These are phyloP conservation scores for Apium graveolens DNA, from an alignment of 129 eudicot genomes.

Conservation along the genomic window DNA sequence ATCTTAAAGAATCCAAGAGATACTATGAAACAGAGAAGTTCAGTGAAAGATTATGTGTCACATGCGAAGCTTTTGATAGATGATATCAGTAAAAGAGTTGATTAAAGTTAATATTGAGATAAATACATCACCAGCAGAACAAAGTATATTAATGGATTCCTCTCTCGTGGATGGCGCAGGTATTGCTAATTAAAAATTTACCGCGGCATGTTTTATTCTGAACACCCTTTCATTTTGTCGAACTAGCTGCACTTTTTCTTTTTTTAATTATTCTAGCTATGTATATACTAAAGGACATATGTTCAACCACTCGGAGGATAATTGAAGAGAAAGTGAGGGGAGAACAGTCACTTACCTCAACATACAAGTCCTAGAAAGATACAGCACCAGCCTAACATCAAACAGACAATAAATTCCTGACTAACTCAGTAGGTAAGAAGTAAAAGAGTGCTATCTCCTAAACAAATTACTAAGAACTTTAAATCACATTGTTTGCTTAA, in stretches of 20 bases:
- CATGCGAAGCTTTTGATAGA: conserved; percentile 20
- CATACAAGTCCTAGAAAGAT: background rate
- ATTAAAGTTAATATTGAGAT: background rate
- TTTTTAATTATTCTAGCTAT: background rate
- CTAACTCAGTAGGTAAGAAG: background rate
- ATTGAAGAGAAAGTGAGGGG: background rate
- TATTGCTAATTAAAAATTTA: background rate
- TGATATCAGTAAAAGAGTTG: conserved; percentile 9
- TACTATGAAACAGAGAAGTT: conserved; percentile 21
- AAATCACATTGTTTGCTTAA: background rate
- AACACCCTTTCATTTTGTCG: background rate
- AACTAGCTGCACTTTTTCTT: background rate
- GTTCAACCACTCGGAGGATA: background rate
- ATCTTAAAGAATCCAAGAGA: conserved; percentile 25
- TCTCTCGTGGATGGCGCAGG: background rate
- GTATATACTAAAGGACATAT: background rate
- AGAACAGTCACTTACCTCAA: background rate
- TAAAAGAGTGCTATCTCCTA: background rate
- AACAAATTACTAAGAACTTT: background rate
- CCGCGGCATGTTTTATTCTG: background rate
- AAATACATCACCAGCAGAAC: background rate
- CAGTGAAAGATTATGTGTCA: conserved; percentile 14
- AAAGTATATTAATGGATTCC: background rate
- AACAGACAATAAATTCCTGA: background rate
- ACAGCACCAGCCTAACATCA: background rate